phyloP scores from a whole-genome alignment of 1,284 basidiomycete species.

The Cryptococcus floricola region DNA sequence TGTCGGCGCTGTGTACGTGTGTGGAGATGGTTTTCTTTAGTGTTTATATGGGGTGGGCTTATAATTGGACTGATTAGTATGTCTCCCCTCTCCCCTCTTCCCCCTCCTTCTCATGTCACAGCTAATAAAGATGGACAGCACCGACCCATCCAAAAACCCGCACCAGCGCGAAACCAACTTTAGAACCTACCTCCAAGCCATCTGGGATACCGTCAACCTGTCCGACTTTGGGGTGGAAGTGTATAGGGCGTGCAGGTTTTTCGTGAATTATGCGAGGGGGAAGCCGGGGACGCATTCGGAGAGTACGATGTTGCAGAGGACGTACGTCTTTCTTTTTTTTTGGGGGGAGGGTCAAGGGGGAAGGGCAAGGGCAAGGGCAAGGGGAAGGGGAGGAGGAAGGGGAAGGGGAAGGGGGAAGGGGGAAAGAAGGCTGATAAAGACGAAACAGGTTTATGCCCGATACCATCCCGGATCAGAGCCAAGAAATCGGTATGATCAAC shows the following conservation, averaged over 20 bases:
- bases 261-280: slow-evolving; percentile 54
- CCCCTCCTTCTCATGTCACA: too few species aligned
- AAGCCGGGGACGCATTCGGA: slow-evolving; percentile 46
- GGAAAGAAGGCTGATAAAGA: not conserved
- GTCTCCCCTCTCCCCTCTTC: not conserved
- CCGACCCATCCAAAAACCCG: slow-evolving; percentile 19
- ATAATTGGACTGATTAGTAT: slow-evolving; percentile 64
- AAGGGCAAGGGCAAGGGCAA: not conserved
- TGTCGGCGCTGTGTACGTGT: slow-evolving; percentile 74
- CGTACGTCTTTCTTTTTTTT: slow-evolving; percentile 10
- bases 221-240: slow-evolving; percentile 68
- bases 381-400: too few species aligned
- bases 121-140: slow-evolving; percentile 7
- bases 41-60: slow-evolving; percentile 70
- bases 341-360: not conserved
- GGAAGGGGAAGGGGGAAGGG: not conserved
- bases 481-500: slow-evolving; percentile 6
- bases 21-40: slow-evolving; percentile 87
- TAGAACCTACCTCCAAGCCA: slow-evolving; percentile 48
- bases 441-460: slow-evolving; percentile 12
- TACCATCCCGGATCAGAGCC: slow-evolving; percentile 3
- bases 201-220: slow-evolving; percentile 75
- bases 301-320: slow-evolving; percentile 32
- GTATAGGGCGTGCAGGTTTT: slow-evolving; percentile 60
- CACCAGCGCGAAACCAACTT: slow-evolving; percentile 16